Evolutionary conservation across 345 rosid species (phyloP).

Genomic region (Euphorbia tirucalli): DNA sequence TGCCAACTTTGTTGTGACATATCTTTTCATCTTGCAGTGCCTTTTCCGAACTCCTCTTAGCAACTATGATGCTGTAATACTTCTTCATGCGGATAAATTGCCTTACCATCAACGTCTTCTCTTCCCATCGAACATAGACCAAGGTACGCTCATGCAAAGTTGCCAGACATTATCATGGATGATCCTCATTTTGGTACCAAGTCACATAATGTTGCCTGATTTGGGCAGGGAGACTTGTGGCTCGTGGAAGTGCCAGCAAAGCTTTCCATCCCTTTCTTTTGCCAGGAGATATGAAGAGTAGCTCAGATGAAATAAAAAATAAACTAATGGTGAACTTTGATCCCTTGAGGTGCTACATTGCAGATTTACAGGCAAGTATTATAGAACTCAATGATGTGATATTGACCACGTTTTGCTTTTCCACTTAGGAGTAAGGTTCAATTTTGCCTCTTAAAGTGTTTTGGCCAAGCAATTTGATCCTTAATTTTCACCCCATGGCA

Average conservation of each 20-base stretch:
- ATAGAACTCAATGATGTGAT: background rate
- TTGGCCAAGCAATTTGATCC: too few relatives aligned
- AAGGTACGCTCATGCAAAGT: slow-evolving; percentile 40
- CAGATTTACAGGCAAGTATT: slow-evolving; percentile 65
- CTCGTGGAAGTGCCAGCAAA: slow-evolving; percentile 61
- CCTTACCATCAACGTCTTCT: slow-evolving; percentile 72
- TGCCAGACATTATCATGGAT: background rate
- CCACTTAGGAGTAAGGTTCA: slow-evolving; percentile 2
- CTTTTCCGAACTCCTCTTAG: slow-evolving; percentile 81
- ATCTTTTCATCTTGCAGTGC: slow-evolving; percentile 49
- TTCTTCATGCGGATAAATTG: slow-evolving; percentile 74
- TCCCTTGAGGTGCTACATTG: slow-evolving; percentile 63
- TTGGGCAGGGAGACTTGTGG: slow-evolving; percentile 66
- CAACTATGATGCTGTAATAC: slow-evolving; percentile 85
- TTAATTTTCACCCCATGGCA: too few relatives aligned
- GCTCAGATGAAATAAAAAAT: slow-evolving; percentile 48
- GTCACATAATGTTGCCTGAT: background rate
- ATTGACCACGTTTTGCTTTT: background rate
- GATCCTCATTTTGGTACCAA: background rate
- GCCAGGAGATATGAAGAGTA: slow-evolving; percentile 55
- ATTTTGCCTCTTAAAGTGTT: too few relatives aligned
- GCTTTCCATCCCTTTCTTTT: slow-evolving; percentile 55
- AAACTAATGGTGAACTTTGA: slow-evolving; percentile 70
- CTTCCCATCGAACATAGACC: slow-evolving; percentile 65
- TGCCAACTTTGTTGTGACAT: background rate